Evolutionary conservation across 352 stramenopile genomes (phyloP).

Genomic region (Globisporangium spiculum): DNA sequence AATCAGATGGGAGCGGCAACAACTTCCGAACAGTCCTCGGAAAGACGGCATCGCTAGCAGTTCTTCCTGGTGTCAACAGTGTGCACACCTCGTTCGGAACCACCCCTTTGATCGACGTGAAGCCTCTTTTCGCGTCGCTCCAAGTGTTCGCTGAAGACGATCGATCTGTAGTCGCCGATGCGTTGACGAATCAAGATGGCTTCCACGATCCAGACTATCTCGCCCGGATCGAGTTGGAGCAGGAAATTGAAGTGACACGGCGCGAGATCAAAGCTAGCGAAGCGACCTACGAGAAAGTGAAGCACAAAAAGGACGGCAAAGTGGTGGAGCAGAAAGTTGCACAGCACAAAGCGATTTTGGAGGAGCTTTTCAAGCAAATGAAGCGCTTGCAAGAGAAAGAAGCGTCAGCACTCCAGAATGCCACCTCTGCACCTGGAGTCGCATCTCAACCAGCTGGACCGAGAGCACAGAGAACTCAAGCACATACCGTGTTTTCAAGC

Average conservation of each 20-base stretch:
- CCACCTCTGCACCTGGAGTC: no score
- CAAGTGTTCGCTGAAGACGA: constrained; percentile 31
- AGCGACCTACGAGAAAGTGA: constrained; percentile 14
- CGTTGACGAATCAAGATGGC: constrained; percentile 19
- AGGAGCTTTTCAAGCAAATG: background rate
- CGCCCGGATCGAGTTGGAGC: constrained; percentile 22
- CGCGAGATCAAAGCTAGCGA: constrained; percentile 21
- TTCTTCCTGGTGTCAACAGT: constrained; percentile 46
- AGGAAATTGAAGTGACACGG: constrained; percentile 36
- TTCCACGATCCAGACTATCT: constrained; percentile 28
- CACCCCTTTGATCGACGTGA: constrained; percentile 54
- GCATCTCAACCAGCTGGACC: background rate
- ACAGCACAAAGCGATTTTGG: constrained; percentile 12
- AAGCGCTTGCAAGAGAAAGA: constrained; percentile 1
- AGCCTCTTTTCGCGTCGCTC: constrained; percentile 34
- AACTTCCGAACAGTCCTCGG: constrained; percentile 36
- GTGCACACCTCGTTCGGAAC: constrained; percentile 58
- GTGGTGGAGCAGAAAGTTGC: constrained; percentile 20
- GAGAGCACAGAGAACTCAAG: background rate
- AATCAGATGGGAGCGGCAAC: constrained; percentile 14
- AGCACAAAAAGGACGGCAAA: constrained; percentile 18
- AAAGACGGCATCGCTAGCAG: constrained; percentile 25
- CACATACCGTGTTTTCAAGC: constrained; percentile 13
- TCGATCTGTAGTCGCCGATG: constrained; percentile 18
- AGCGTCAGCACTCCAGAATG: background rate